Evolutionary conservation across 768 basidiomycete species (phyloP).

Genomic region (Phlegmacium glaucopus): DNA sequence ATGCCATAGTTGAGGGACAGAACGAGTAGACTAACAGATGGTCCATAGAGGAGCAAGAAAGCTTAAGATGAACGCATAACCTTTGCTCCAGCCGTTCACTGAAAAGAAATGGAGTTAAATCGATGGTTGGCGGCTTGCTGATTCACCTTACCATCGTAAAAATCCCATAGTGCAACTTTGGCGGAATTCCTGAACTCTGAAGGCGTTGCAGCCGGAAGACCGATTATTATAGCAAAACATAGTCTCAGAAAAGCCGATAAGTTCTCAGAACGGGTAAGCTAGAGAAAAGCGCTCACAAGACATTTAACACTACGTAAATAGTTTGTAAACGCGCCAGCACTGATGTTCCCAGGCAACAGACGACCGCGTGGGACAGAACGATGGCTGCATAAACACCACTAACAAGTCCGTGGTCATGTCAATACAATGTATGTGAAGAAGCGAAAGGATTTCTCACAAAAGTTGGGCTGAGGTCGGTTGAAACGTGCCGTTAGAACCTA

Average conservation of each 20-base stretch:
- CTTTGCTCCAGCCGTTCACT: slow-evolving; percentile 57
- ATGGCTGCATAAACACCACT: slow-evolving; percentile 68
- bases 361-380: slow-evolving; percentile 54
- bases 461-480: slow-evolving; percentile 39
- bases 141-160: slow-evolving; percentile 47
- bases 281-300: slow-evolving; percentile 40
- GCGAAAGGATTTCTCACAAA: slow-evolving; percentile 31
- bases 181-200: slow-evolving; percentile 56
- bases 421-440: neutral
- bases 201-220: slow-evolving; percentile 62
- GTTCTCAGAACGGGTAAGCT: neutral
- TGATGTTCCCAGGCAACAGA: slow-evolving; percentile 66
- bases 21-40: slow-evolving; percentile 26
- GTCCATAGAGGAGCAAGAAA: slow-evolving; percentile 43
- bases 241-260: slow-evolving; percentile 33
- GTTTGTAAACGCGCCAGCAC: slow-evolving; percentile 69
- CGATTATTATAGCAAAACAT: slow-evolving; percentile 65
- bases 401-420: neutral
- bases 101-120: neutral
- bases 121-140: neutral
- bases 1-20: neutral
- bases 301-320: slow-evolving; percentile 67
- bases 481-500: slow-evolving; percentile 44
- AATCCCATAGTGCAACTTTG: slow-evolving; percentile 58
- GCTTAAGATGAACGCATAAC: slow-evolving; percentile 51